Evolutionary conservation across 2,329 filamentous ascomycete genomes (phyloP), one percentile per base, ranked within the genome.

Genomic region (Plenodomus tracheiphilus): DNA sequence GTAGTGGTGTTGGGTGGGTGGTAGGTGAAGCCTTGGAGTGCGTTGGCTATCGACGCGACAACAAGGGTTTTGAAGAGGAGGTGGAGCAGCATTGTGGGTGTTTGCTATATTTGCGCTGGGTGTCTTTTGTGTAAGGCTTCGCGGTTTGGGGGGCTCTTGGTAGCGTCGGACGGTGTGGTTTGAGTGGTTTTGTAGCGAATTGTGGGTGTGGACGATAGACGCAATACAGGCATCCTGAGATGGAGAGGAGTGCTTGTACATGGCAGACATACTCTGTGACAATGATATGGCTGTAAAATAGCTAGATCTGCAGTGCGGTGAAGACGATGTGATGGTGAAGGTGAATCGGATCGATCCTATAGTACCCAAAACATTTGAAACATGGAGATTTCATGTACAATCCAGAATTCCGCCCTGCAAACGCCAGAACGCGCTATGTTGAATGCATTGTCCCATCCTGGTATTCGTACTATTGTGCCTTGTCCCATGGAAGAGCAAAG

Each of bases 401-500:
- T 40, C 32, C 46, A 37, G 9, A 17, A 4, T 13, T 32, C 49
- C 35, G 50, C 52, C 58, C 49, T 53, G 46, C 45, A 46, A 62
- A 62, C 58, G 52, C 62, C 49, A 44, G 39, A 19, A 38, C 44
- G 48, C 49, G 49, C 46, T 49, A 46, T 47, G 30, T 47, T 47
- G 46, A 45, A 54, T 55, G 50, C 50, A 41, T 30, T 32, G 28
- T 32, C 28, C 15, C 28, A 32, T 32, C 28, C 6, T 15, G 4
- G 11, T 44, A 46, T 18, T 16, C 34, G 17, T 46, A 40, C 21
- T 51, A 69, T 41, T 56, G 54, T 34, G 55, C 47, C 58, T 71
- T 71, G 44, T 67, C 64, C 72, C 73, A 75, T 1, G 72, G 72
- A 19, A 75, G 56, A 20, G 66, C 69, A 49, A 75, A 75, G 6